phyloP scores from a whole-genome alignment of 306 rosid species.

The Corylus americana region DNA sequence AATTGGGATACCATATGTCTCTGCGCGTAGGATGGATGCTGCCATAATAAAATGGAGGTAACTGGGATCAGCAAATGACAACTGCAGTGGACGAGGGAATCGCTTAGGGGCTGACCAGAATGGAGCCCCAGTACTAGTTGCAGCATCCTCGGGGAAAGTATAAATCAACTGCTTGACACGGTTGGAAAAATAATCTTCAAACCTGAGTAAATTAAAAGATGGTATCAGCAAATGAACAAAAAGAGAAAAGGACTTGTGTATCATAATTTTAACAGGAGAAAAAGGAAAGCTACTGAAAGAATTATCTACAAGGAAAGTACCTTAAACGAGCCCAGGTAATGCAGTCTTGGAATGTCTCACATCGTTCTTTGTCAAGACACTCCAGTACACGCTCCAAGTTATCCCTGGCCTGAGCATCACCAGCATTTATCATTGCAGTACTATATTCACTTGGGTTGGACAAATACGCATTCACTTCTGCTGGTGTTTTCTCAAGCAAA shows the following conservation, averaged over 20 bases:
- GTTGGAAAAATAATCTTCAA: slow-evolving; percentile 86
- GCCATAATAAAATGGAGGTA: slow-evolving; percentile 82
- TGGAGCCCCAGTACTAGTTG: slow-evolving; percentile 89
- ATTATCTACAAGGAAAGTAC: slow-evolving; percentile 42
- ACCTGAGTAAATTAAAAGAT: slow-evolving; percentile 50
- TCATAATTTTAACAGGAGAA: neutral
- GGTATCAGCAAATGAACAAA: slow-evolving; percentile 1
- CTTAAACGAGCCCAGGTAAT: slow-evolving; percentile 85
- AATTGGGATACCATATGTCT: slow-evolving; percentile 83
- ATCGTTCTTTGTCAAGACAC: slow-evolving; percentile 86
- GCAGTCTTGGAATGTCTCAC: slow-evolving; percentile 81
- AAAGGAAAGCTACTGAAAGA: neutral
- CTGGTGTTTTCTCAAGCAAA: slow-evolving; percentile 91
- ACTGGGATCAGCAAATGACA: slow-evolving; percentile 67
- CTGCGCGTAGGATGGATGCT: slow-evolving; percentile 80
- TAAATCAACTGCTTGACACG: slow-evolving; percentile 89
- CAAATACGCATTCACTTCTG: slow-evolving; percentile 86
- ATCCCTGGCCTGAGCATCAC: slow-evolving; percentile 99
- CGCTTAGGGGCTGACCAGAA: slow-evolving; percentile 99
- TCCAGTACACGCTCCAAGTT: slow-evolving; percentile 90
- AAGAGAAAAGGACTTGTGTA: neutral
- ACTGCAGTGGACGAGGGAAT: slow-evolving; percentile 83
- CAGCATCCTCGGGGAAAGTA: slow-evolving; percentile 96
- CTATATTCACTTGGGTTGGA: slow-evolving; percentile 82
- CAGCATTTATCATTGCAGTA: slow-evolving; percentile 67